A percentile compares a stretch with the other conserved stretches of the same genome.
phyloP scores from a whole-genome alignment of 768 basidiomycete species.

The Suillus discolor region DNA sequence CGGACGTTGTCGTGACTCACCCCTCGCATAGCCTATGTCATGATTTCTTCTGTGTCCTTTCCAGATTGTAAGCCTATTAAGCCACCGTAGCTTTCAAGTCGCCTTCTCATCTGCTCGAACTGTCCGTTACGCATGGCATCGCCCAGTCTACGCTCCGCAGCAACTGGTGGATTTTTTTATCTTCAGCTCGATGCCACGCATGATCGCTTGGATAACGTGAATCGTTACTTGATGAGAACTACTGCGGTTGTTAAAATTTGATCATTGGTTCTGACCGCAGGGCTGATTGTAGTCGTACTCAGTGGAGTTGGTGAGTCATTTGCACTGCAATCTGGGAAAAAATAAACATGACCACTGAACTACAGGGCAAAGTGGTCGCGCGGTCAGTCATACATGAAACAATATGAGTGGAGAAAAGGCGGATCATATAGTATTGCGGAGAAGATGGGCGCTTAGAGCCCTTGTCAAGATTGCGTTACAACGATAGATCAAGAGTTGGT shows the following conservation, averaged over 20 bases:
- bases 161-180: background rate
- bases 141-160: constrained; percentile 84
- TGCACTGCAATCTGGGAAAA: too few species aligned
- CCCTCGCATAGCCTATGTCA: constrained; percentile 85
- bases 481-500: background rate
- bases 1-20: constrained; percentile 62
- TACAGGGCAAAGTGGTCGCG: constrained; percentile 80
- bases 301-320: constrained; percentile 74
- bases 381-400: constrained; percentile 72
- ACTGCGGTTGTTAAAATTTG: constrained; percentile 25
- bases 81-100: constrained; percentile 77
- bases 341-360: constrained; percentile 21
- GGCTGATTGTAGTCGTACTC: constrained; percentile 88
- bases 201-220: constrained; percentile 90
- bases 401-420: constrained; percentile 25
- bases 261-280: constrained; percentile 32
- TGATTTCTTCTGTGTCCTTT: constrained; percentile 86
- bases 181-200: constrained; percentile 85
- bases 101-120: constrained; percentile 84
- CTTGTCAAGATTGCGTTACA: background rate
- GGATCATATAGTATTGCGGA: constrained; percentile 6
- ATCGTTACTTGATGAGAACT: constrained; percentile 61
- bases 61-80: background rate
- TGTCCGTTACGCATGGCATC: constrained; percentile 93
- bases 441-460: background rate